Evolutionary conservation across 257 asterid species (phyloP).

Genomic region (Fraxinus quadrangulata): DNA sequence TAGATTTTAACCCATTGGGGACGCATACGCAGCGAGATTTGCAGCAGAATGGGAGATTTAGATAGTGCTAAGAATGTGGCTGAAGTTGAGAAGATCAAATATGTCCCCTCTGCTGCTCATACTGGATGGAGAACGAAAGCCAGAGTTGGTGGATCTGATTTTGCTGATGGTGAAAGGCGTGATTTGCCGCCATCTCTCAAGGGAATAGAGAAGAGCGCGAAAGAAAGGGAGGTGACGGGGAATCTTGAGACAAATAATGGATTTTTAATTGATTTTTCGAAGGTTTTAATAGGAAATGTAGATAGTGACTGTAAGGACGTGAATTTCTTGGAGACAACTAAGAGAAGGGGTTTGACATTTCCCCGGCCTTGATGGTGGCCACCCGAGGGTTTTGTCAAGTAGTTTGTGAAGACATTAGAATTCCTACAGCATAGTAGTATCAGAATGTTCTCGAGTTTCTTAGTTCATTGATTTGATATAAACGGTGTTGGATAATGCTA

Average conservation of each 20-base stretch:
- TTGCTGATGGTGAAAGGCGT: conserved; percentile 20
- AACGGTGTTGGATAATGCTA: neutral
- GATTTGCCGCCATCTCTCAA: conserved; percentile 33
- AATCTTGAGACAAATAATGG: conserved; percentile 9
- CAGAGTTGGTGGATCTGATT: neutral
- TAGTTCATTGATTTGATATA: no score
- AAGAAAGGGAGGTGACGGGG: conserved; percentile 3
- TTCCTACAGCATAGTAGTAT: neutral
- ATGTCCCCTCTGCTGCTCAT: conserved; percentile 4
- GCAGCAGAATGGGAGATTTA: neutral
- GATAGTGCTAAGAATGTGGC: conserved; percentile 12
- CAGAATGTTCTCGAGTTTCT: neutral
- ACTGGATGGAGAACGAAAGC: neutral
- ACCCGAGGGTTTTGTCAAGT: conserved; percentile 19
- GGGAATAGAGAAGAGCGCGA: conserved; percentile 20
- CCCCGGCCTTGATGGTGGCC: conserved; percentile 50
- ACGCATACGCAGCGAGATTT: no score
- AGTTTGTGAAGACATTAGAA: neutral
- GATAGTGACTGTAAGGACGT: conserved; percentile 7
- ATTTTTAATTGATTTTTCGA: conserved; percentile 16
- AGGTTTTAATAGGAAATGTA: conserved; percentile 13
- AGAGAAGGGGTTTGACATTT: conserved; percentile 36
- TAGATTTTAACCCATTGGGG: neutral
- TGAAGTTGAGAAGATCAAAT: conserved; percentile 25
- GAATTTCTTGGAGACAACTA: conserved; percentile 36